Evolutionary conservation across 305 asterid species (phyloP).

Genomic region (Fraxinus latifolia): DNA sequence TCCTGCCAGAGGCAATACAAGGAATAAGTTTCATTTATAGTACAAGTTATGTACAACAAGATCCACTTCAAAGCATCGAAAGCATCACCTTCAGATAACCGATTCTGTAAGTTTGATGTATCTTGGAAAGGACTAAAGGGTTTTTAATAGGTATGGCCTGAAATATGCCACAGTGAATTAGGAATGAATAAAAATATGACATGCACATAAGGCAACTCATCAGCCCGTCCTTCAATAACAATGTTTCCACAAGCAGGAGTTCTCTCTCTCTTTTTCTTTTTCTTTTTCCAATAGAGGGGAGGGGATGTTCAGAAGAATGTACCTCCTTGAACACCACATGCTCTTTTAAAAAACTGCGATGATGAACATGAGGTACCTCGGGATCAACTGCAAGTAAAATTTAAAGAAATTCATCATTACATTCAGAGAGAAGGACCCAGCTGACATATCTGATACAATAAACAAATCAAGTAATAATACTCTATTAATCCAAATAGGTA

Average conservation of each 20-base stretch:
- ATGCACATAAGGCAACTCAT: slow-evolving; percentile 9
- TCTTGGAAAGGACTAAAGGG: slow-evolving; percentile 72
- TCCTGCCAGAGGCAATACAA: slow-evolving; percentile 57
- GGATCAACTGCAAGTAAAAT: slow-evolving; percentile 74
- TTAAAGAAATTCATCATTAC: slow-evolving; percentile 21
- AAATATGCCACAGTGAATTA: slow-evolving; percentile 27
- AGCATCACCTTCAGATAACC: slow-evolving; percentile 78
- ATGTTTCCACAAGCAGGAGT: background rate
- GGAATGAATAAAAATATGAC: slow-evolving; percentile 9
- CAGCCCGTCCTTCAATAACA: slow-evolving; percentile 3
- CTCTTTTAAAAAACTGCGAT: slow-evolving; percentile 84
- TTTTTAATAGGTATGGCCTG: slow-evolving; percentile 92
- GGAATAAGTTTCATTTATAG: slow-evolving; percentile 26
- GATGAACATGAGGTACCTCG: slow-evolving; percentile 62
- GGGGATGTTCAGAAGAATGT: slow-evolving; percentile 13
- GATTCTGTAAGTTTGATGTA: slow-evolving; percentile 92
- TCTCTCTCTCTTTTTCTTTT: background rate
- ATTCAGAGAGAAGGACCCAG: slow-evolving; percentile 20
- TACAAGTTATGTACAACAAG: slow-evolving; percentile 4
- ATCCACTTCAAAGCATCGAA: slow-evolving; percentile 14
- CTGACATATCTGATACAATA: background rate
- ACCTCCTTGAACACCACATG: slow-evolving; percentile 95
- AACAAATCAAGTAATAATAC: slow-evolving; percentile 8
- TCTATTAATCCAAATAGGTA: background rate
- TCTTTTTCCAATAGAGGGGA: background rate